Evolutionary conservation across 768 basidiomycete genomes (phyloP), one percentile per base, ranked within the genome.

Genomic region (Podaxis rugospora): DNA sequence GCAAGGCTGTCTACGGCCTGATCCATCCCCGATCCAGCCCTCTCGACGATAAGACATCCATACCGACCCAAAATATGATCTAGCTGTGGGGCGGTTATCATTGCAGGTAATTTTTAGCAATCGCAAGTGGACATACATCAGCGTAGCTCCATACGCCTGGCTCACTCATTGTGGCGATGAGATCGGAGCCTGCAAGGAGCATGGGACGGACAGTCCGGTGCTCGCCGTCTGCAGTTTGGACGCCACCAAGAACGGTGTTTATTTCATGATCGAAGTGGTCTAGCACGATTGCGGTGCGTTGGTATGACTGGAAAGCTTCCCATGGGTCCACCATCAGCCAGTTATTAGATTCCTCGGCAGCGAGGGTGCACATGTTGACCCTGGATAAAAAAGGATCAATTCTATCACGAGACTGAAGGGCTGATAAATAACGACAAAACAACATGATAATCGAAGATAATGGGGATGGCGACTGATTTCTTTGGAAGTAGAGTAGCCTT

Each of bases 291-390:
- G 97, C 97, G 1, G 97, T 99, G 64, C 95, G 90, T 69, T 94
- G 92, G 78, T 99, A 99, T 51, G 84, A 79, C 74, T 94, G 95
- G 72, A 92, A 89, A 13, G 95, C 94, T 74, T 99, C 97, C 95
- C 95, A 99, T 18, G 94, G 80, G 71, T 99, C 97, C 47, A 98
- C 90, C 95, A 97, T 98, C 49, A 99, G 80, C 93, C 93, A 98
- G 21, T 87, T 83, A 49, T 89, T 89, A 2, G 95, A 94, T 69
- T 95, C 87, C 71, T 95, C 90, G 36, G 93, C 87, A 10, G 93
- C 96, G 37, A 95, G 82, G 55, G 83, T 88, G 76, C 92, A 94
- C 91, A 93, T 94, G 66, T 84, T 84, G 57, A 90, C 89, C 63
- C 92, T 93, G 72, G 42, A 67, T 69, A 64, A 67, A 64, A 67